Evolutionary conservation across 768 basidiomycete genomes (phyloP).

Genomic region (Heimioporus sp.): DNA sequence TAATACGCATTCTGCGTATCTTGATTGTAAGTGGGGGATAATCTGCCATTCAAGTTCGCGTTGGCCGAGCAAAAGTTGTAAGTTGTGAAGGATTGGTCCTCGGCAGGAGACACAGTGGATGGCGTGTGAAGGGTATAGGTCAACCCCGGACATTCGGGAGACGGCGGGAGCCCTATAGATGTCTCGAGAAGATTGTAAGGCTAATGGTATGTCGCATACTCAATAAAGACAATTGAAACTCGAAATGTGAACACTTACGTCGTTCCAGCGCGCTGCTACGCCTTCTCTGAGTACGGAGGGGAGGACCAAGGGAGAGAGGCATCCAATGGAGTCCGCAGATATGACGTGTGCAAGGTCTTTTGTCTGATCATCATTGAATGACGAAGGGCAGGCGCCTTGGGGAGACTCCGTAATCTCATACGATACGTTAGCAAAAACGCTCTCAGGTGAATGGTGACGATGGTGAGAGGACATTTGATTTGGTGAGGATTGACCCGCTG

Average conservation of each 20-base stretch:
- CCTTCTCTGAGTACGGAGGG: conserved; percentile 30
- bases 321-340: conserved; percentile 22
- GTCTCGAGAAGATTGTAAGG: conserved; percentile 35
- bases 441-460: conserved; percentile 26
- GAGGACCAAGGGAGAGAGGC: conserved; percentile 31
- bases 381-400: conserved; percentile 8
- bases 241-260: conserved; percentile 24
- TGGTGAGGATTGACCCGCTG: conserved; percentile 32
- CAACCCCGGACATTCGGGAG: conserved; percentile 20
- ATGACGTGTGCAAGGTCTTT: conserved; percentile 23
- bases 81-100: conserved; percentile 16
- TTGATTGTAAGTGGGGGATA: conserved; percentile 13
- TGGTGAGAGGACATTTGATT: conserved; percentile 11
- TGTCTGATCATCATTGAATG: conserved; percentile 17
- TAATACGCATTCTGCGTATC: conserved; percentile 20
- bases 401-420: conserved; percentile 28
- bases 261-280: conserved; percentile 32
- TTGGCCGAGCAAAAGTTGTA: conserved; percentile 17
- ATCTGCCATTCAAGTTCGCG: conserved; percentile 8
- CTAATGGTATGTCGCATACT: conserved; percentile 22
- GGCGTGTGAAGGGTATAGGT: conserved; percentile 23
- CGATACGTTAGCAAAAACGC: conserved; percentile 30
- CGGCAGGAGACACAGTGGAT: conserved; percentile 25
- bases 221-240: conserved; percentile 8
- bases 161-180: conserved; percentile 26